A percentile compares a stretch with the other conserved stretches of the same genome.
Evolutionary conservation across 2,329 filamentous ascomycete species (phyloP).

Genomic region (Neurospora sp.): DNA sequence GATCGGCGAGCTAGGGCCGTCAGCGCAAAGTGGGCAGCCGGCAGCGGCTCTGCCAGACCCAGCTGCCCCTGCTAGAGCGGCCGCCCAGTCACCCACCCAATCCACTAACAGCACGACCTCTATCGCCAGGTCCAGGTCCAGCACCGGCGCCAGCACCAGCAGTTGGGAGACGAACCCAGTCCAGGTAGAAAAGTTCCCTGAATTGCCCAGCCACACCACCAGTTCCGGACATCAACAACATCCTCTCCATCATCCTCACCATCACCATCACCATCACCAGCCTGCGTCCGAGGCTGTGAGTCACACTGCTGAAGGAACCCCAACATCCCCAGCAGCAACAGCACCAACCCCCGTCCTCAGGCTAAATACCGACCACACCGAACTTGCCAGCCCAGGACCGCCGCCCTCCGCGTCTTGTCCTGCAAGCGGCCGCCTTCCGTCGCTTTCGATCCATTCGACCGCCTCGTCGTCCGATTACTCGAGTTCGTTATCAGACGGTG

Average conservation of each 20-base stretch:
- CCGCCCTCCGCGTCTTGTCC: conserved; percentile 5
- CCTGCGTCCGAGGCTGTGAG: not conserved
- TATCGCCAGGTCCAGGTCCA: not conserved
- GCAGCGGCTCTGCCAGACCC: not conserved
- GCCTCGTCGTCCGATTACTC: conserved; percentile 21
- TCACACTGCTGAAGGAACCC: not conserved
- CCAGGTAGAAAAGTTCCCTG: not conserved
- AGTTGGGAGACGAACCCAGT: not conserved
- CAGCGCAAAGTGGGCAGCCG: not conserved
- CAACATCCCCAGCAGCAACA: not conserved
- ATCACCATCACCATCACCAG: not conserved
- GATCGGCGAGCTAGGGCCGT: not conserved
- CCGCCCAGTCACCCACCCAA: not conserved
- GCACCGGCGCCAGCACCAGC: not conserved
- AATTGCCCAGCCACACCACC: not conserved
- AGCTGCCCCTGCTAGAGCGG: not conserved
- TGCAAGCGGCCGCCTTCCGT: conserved; percentile 13
- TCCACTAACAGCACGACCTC: not conserved
- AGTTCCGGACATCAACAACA: not conserved
- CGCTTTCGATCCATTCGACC: conserved; percentile 20
- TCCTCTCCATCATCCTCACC: not conserved
- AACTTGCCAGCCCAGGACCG: not conserved
- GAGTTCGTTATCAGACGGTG: conserved; percentile 15
- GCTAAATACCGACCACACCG: not conserved
- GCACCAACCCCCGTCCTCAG: not conserved